Base-by-base conservation (phyloP, 2,329 filamentous ascomycete species). In the Penicillium sp. region DNA sequence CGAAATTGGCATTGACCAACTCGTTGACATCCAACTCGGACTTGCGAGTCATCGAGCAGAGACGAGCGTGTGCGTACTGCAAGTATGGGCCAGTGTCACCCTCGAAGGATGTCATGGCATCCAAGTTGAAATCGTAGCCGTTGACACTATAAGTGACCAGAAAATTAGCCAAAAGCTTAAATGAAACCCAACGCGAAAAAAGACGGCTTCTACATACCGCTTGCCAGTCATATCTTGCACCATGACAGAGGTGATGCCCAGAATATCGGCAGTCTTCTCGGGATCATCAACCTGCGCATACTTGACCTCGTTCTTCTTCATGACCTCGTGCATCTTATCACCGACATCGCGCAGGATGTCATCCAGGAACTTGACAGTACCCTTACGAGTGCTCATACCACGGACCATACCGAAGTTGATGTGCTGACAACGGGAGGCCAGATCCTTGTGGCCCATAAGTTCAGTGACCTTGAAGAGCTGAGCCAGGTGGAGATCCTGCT, bases 171-270 rank as follows among this genome's bases (percentile, higher is more conserved):
- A 80, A 70, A 54, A 74, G 1, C 2, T 23, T 42, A 7, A 77
- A 56, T 76, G 68, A 67, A 11, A 74, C 77, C 19, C 4, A 23
- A 4, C 14, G 3, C 19, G n/a, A 42, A 14, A 39, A 13, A 11
- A 23, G 10, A 18, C 7, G 34, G 16, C 26, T 10, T 10, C 26
- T 16, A 67, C 81, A 61, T 75, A 88, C 87, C 90, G 84, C 84
- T 97, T 97, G 72, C 93, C 94, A 61, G 84, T 89, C 91, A 97
- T 96, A 70, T 97, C 94, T 75, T 97, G 93, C 18, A 96, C 91
- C 91, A 97, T 97, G 69, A 97, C 93, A 69, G 89, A 88, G 61
- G 89, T 92, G 70, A 97, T 97, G 60, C 93, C 94, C 3, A 97
- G 83, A 10, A 84, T 90, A 76, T 97, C 94, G 57, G 94, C 91